These are phyloP conservation scores for Chamaenerion angustifolium DNA, from an alignment of 345 rosid genomes.

Conservation along the genomic window DNA sequence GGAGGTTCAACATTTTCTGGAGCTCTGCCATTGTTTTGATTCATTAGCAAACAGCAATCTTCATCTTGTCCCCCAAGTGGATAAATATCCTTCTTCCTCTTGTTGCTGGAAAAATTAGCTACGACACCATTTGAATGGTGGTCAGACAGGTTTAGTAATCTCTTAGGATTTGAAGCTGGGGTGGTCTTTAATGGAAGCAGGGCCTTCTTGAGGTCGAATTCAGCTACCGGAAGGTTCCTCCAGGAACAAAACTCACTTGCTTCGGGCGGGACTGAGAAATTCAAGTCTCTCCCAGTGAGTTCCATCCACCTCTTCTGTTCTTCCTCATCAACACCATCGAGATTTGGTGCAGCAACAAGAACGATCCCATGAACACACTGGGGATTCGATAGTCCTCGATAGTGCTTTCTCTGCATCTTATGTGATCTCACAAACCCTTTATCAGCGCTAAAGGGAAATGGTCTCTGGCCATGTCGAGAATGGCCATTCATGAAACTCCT, in stretches of 20 bases:
- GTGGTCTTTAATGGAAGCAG: slow-evolving; percentile 17
- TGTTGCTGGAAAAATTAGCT: slow-evolving; percentile 25
- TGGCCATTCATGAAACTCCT: slow-evolving; percentile 56
- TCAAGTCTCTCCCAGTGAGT: slow-evolving; percentile 40
- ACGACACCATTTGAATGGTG: slow-evolving; percentile 20
- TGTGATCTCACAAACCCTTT: slow-evolving; percentile 48
- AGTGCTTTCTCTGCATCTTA: slow-evolving; percentile 50
- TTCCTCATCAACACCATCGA: slow-evolving; percentile 31
- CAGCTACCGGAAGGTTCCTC: slow-evolving; percentile 41
- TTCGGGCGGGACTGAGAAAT: slow-evolving; percentile 29
- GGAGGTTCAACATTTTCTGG: slow-evolving; percentile 28
- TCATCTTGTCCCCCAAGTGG: slow-evolving; percentile 16
- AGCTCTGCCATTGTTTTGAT: too few relatives aligned
- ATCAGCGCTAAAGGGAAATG: slow-evolving; percentile 41
- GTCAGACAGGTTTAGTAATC: slow-evolving; percentile 30
- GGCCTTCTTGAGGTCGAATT: slow-evolving; percentile 37
- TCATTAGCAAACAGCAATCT: slow-evolving; percentile 22
- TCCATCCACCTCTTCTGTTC: slow-evolving; percentile 44
- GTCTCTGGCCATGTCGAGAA: slow-evolving; percentile 42
- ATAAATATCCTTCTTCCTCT: slow-evolving; percentile 33
- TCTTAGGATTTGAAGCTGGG: slow-evolving; percentile 13
- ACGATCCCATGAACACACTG: slow-evolving; percentile 48
- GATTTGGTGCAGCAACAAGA: slow-evolving; percentile 30
- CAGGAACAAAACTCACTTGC: slow-evolving; percentile 44
- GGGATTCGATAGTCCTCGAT: slow-evolving; percentile 47